phyloP scores from a whole-genome alignment of 768 basidiomycete species.

The Leucosporidium creatinivorum region DNA sequence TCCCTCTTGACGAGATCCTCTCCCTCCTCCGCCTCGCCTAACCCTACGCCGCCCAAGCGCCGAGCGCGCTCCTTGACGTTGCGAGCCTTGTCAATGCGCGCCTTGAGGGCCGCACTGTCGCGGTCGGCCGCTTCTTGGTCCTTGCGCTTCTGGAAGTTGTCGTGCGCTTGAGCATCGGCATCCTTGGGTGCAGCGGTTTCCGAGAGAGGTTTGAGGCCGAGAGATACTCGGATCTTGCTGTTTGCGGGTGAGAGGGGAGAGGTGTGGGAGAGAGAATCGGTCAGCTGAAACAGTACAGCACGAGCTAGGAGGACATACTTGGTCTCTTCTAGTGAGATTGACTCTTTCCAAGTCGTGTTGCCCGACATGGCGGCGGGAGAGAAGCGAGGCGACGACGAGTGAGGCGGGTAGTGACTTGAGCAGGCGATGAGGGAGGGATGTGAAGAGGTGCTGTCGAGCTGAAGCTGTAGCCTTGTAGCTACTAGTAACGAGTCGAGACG shows the following conservation, averaged over 20 bases:
- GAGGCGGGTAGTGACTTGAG: too few relatives aligned
- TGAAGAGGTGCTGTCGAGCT: too few relatives aligned
- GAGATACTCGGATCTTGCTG: conserved; percentile 77
- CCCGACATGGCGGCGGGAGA: too few relatives aligned
- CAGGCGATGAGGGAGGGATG: too few relatives aligned
- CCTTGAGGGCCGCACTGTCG: conserved; percentile 68
- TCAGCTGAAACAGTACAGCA: background rate
- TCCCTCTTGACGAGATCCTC: conserved; percentile 26
- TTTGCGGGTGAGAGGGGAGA: background rate
- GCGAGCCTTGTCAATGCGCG: conserved; percentile 76
- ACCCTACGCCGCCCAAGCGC: conserved; percentile 82
- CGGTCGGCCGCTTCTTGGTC: conserved; percentile 63
- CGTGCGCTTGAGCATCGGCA: conserved; percentile 69
- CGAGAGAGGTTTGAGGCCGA: conserved; percentile 87
- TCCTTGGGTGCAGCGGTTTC: conserved; percentile 52
- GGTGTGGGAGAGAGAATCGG: background rate
- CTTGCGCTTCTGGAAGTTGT: conserved; percentile 69
- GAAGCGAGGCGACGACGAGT: too few relatives aligned
- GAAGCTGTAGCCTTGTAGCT: too few relatives aligned
- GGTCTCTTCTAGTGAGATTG: conserved; percentile 83
- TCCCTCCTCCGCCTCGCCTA: conserved; percentile 70
- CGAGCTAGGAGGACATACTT: conserved; percentile 43
- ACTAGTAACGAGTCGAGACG: too few relatives aligned
- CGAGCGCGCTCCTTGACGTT: conserved; percentile 88
- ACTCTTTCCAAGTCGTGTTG: conserved; percentile 61